Conservation (phyloP, 176 grass and related monocot species). For the Tuctoria greenei region DNA sequence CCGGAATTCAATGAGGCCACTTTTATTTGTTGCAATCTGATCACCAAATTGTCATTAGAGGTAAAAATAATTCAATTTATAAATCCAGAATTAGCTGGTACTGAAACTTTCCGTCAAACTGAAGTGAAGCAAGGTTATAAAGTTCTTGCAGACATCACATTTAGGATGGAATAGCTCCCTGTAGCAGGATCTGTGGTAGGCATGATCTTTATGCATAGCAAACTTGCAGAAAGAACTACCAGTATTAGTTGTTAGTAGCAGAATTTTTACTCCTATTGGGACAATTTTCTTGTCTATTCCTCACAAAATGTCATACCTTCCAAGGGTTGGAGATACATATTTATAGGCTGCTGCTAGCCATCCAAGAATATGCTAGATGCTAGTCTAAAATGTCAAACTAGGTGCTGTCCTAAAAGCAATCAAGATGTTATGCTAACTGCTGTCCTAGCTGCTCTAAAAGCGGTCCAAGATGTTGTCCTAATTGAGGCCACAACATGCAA, state of each 20-base stretch:
- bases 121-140: constrained; percentile 52
- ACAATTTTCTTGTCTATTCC: too few species aligned
- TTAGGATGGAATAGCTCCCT: constrained; percentile 67
- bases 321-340: too few species aligned
- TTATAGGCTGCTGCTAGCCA: too few species aligned
- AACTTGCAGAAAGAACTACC: constrained; percentile 43
- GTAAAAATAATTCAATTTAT: constrained; percentile 30
- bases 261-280: too few species aligned
- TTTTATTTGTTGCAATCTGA: constrained; percentile 67
- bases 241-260: constrained; percentile 24
- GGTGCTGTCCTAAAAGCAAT: too few species aligned
- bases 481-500: too few species aligned
- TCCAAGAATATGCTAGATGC: too few species aligned
- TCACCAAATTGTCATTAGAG: constrained; percentile 28
- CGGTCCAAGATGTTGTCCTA: too few species aligned
- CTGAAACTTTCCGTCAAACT: constrained; percentile 28
- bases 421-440: too few species aligned
- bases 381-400: too few species aligned
- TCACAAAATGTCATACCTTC: too few species aligned
- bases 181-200: constrained; percentile 86
- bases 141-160: constrained; percentile 90
- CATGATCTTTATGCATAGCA: constrained; percentile 57
- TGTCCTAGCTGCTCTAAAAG: too few species aligned
- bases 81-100: constrained; percentile 23
- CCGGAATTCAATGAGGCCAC: constrained; percentile 62